Conservation (phyloP, 2,329 filamentous ascomycete species). For the Aspergillus pseudonomiae region DNA sequence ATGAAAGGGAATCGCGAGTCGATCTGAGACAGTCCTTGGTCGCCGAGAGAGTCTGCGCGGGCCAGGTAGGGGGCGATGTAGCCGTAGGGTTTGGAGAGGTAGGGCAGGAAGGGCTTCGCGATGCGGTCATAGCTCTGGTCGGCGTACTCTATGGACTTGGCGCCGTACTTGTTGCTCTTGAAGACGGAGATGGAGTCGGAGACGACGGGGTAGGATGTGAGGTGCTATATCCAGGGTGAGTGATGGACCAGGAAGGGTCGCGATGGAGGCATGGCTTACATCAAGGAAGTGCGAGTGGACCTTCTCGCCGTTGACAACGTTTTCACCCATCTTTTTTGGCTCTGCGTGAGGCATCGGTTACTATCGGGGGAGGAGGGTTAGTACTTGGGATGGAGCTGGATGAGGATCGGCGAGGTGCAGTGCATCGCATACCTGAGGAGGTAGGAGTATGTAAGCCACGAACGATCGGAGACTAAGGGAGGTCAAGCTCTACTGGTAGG, state of each 20-base stretch:
- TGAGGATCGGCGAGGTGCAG: neutral
- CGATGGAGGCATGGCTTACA: slow-evolving; percentile 31
- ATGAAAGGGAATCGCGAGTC: slow-evolving; percentile 73
- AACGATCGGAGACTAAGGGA: neutral
- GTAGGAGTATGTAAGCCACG: neutral
- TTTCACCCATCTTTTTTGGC: slow-evolving; percentile 49
- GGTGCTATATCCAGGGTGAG: slow-evolving; percentile 62
- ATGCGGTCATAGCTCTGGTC: slow-evolving; percentile 75
- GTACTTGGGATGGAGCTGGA: neutral
- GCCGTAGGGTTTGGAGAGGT: slow-evolving; percentile 75
- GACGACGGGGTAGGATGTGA: slow-evolving; percentile 81
- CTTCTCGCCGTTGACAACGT: slow-evolving; percentile 55
- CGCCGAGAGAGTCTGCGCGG: slow-evolving; percentile 77
- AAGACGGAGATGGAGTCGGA: slow-evolving; percentile 76
- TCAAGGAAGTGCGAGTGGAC: slow-evolving; percentile 51
- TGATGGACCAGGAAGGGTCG: neutral
- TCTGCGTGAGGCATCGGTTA: slow-evolving; percentile 54
- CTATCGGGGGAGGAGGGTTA: slow-evolving; percentile 3
- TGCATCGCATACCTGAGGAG: neutral
- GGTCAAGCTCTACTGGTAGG: neutral
- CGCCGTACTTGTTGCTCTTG: slow-evolving; percentile 79
- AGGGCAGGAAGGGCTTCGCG: slow-evolving; percentile 76
- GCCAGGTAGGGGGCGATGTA: slow-evolving; percentile 83
- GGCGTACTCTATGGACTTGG: slow-evolving; percentile 77
- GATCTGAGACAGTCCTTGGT: slow-evolving; percentile 69